Conservation (phyloP, 352 stramenopile genomes). For the Phytopythium cucurbitacearum region DNA sequence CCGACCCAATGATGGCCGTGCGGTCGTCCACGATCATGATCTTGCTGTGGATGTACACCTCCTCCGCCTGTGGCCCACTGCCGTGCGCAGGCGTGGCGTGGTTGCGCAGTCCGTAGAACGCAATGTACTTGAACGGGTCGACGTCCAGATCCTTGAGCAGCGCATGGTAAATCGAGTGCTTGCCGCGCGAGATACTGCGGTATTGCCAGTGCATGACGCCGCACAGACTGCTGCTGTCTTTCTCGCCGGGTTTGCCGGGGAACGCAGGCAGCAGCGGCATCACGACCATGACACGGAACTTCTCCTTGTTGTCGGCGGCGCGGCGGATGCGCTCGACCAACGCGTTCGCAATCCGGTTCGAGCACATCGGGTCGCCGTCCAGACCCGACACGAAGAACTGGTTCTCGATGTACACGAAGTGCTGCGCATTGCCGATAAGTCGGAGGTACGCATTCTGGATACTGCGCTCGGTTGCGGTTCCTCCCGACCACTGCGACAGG, state of each 20-base stretch:
- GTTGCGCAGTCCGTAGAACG: conserved; percentile 78
- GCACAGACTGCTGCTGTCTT: conserved; percentile 74
- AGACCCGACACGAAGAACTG: conserved; percentile 88
- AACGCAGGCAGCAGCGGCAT: conserved; percentile 85
- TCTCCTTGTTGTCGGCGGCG: conserved; percentile 75
- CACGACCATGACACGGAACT: conserved; percentile 81
- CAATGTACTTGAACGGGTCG: conserved; percentile 86
- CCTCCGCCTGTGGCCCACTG: conserved; percentile 45
- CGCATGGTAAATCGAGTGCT: conserved; percentile 79
- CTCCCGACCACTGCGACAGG: conserved; percentile 79
- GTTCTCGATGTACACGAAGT: conserved; percentile 94
- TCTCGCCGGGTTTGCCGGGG: conserved; percentile 71
- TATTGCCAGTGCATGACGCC: conserved; percentile 89
- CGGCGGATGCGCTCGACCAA: conserved; percentile 72
- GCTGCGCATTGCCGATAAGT: conserved; percentile 78
- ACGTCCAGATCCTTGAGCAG: conserved; percentile 71
- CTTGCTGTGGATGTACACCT: conserved; percentile 90
- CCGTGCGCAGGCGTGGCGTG: conserved; percentile 21
- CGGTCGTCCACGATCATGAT: conserved; percentile 88
- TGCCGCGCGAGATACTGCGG: conserved; percentile 74
- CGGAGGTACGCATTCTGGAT: conserved; percentile 90
- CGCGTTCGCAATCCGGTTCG: conserved; percentile 81
- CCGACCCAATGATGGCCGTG: conserved; percentile 74
- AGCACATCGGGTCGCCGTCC: conserved; percentile 72
- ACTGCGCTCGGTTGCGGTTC: conserved; percentile 76